A percentile compares a stretch with the other conserved stretches of the same genome.
These are phyloP conservation scores for Diaporthe batatas DNA, from an alignment of 2,329 filamentous ascomycete genomes.

Conservation along the genomic window DNA sequence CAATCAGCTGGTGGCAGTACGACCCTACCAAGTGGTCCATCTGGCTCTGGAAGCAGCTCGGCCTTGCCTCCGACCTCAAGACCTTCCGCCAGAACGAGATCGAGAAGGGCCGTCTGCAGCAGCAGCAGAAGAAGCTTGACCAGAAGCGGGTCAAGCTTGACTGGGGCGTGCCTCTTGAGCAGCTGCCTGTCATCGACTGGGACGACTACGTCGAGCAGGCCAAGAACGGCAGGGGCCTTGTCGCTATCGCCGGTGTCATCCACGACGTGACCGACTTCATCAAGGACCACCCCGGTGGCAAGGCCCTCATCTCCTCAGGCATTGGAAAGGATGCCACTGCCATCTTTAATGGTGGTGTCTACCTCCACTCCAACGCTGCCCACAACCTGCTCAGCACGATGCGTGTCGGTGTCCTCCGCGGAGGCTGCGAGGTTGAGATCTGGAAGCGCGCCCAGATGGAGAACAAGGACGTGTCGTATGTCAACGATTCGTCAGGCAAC, in stretches of 20 bases:
- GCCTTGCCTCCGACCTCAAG: slow-evolving; percentile 88
- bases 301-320: slow-evolving; percentile 84
- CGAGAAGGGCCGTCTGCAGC: slow-evolving; percentile 90
- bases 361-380: slow-evolving; percentile 89
- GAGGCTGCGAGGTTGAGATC: slow-evolving; percentile 90
- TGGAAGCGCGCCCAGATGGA: slow-evolving; percentile 90
- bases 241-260: slow-evolving; percentile 86
- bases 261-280: slow-evolving; percentile 89
- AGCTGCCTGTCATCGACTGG: slow-evolving; percentile 88
- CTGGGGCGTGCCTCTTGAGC: slow-evolving; percentile 88
- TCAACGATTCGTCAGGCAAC: slow-evolving; percentile 84
- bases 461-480: slow-evolving; percentile 84
- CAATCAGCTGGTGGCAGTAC: slow-evolving; percentile 91
- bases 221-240: slow-evolving; percentile 81
- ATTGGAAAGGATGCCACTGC: slow-evolving; percentile 91
- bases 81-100: slow-evolving; percentile 93
- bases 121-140: slow-evolving; percentile 92
- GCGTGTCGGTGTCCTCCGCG: slow-evolving; percentile 87
- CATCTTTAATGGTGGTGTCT: slow-evolving; percentile 93
- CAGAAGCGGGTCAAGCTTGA: slow-evolving; percentile 85
- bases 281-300: slow-evolving; percentile 91
- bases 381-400: slow-evolving; percentile 91
- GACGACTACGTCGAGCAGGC: slow-evolving; percentile 85
- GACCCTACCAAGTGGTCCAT: slow-evolving; percentile 94
- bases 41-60: slow-evolving; percentile 85